phyloP scores from a whole-genome alignment of 257 asterid genomes.

The Solanum acaule region DNA sequence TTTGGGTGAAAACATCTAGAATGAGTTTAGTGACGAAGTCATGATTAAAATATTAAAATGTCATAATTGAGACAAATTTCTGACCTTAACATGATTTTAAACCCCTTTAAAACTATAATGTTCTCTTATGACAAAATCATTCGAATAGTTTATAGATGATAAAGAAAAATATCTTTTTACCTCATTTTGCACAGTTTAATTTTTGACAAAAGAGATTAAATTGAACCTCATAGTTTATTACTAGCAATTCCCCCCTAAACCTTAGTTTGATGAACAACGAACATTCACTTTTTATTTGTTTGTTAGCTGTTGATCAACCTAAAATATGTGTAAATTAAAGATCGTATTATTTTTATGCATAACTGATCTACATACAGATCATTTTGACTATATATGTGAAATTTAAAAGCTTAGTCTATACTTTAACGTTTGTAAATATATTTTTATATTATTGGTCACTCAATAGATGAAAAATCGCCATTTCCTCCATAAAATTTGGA shows the following conservation, averaged over 20 bases:
- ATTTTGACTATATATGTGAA: neutral
- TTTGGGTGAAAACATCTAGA: neutral
- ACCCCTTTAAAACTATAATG: no score
- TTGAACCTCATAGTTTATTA: no score
- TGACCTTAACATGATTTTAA: neutral
- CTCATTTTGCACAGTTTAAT: neutral
- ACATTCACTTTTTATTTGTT: neutral
- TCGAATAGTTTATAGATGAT: neutral
- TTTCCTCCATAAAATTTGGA: neutral
- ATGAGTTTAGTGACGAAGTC: fast-evolving
- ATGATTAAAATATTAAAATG: no score
- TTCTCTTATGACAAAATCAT: neutral
- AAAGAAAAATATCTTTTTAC: neutral
- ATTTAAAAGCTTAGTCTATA: neutral
- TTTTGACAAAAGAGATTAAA: neutral
- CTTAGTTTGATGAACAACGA: neutral
- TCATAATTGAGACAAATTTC: no score
- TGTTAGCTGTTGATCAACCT: neutral
- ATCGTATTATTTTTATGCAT: neutral
- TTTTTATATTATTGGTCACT: neutral
- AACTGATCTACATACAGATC: neutral
- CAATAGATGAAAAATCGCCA: neutral
- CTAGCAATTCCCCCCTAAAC: no score
- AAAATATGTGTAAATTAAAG: neutral
- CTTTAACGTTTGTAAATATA: neutral